These are phyloP conservation scores for Phycomyces blakesleeanus DNA, from an alignment of 192 early-diverging fungal species.

Conservation along the genomic window DNA sequence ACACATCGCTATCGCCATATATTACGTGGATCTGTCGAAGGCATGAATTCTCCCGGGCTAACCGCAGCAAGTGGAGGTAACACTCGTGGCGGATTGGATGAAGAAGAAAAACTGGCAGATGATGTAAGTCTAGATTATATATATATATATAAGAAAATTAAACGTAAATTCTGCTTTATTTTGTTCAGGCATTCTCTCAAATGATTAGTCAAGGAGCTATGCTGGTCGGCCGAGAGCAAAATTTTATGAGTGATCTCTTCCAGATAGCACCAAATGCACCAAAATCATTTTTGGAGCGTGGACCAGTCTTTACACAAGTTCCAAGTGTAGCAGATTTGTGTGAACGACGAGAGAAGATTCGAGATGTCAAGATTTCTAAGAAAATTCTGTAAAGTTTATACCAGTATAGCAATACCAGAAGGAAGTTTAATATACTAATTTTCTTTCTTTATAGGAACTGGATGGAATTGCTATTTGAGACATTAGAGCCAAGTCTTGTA, in stretches of 20 bases:
- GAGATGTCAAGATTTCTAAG: conserved; percentile 70
- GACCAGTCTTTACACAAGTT: conserved; percentile 29
- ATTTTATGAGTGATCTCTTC: conserved; percentile 88
- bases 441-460: conserved; percentile 55
- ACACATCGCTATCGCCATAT: conserved; percentile 23
- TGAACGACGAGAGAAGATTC: conserved; percentile 47
- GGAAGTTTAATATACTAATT: not conserved
- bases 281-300: conserved; percentile 44
- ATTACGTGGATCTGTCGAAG: conserved; percentile 27
- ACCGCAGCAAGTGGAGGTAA: conserved; percentile 20
- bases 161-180: not conserved
- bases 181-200: conserved; percentile 55
- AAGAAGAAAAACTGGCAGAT: conserved; percentile 42
- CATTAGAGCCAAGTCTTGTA: conserved; percentile 67
- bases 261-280: conserved; percentile 50
- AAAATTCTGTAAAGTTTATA: conserved; percentile 56
- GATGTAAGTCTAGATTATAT: conserved; percentile 9
- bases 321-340: conserved; percentile 44
- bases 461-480: conserved; percentile 76
- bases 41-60: conserved; percentile 9
- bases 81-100: conserved; percentile 31
- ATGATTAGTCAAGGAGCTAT: conserved; percentile 57
- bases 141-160: not conserved
- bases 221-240: conserved; percentile 82
- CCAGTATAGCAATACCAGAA: not conserved